phyloP scores from a whole-genome alignment of 2,329 filamentous ascomycete genomes.

The Aspergillus brasiliensis region DNA sequence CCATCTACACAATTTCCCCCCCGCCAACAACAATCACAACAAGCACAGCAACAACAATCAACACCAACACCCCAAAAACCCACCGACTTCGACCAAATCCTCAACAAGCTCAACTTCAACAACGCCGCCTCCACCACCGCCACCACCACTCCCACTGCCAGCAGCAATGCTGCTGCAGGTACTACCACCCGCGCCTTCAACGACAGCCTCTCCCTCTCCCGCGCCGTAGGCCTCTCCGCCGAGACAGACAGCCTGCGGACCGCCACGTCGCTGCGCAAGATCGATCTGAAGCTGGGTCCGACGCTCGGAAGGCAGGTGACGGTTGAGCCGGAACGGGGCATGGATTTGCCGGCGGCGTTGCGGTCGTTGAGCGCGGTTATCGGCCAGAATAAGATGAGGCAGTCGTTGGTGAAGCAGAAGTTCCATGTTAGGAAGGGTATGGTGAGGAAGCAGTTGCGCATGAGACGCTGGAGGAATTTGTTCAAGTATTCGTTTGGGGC shows the following conservation, averaged over 20 bases:
- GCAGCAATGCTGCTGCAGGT: neutral
- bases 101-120: slow-evolving; percentile 35
- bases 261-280: slow-evolving; percentile 22
- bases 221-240: slow-evolving; percentile 23
- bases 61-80: slow-evolving; percentile 8
- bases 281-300: slow-evolving; percentile 41
- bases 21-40: slow-evolving; percentile 3
- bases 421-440: slow-evolving; percentile 47
- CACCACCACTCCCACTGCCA: neutral
- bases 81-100: slow-evolving; percentile 34
- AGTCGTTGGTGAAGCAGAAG: slow-evolving; percentile 36
- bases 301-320: slow-evolving; percentile 38
- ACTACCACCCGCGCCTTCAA: slow-evolving; percentile 9
- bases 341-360: slow-evolving; percentile 33
- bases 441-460: slow-evolving; percentile 42
- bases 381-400: slow-evolving; percentile 36
- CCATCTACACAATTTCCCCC: slow-evolving; percentile 21
- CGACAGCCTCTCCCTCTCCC: slow-evolving; percentile 25
- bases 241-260: slow-evolving; percentile 20
- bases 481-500: slow-evolving; percentile 48
- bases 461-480: slow-evolving; percentile 45
- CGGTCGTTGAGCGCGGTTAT: slow-evolving; percentile 30
- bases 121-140: slow-evolving; percentile 2
- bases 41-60: neutral
- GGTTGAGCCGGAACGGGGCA: slow-evolving; percentile 37